Percentiles rank a stretch among this genome's conserved stretches.
Evolutionary conservation across 257 asterid genomes (phyloP).

Genomic region (Solanum sitiens): DNA sequence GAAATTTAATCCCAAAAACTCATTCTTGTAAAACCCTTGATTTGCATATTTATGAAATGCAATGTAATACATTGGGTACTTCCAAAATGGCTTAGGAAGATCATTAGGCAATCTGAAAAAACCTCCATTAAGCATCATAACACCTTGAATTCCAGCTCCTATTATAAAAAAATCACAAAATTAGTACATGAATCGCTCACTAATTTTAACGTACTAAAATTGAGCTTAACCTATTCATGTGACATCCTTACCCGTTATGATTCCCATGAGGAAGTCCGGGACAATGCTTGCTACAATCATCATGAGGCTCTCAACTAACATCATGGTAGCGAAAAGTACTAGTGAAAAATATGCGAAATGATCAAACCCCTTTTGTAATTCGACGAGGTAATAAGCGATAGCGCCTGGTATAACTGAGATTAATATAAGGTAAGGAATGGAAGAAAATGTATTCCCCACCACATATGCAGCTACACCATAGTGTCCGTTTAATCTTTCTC

Average conservation of each 20-base stretch:
- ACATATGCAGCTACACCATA: slow-evolving; percentile 39
- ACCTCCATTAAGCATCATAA: slow-evolving; percentile 50
- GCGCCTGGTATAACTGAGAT: slow-evolving; percentile 36
- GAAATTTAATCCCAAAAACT: slow-evolving; percentile 30
- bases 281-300: slow-evolving; percentile 46
- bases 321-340: slow-evolving; percentile 32
- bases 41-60: slow-evolving; percentile 45
- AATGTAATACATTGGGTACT: slow-evolving; percentile 39
- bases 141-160: slow-evolving; percentile 47
- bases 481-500: slow-evolving; percentile 55
- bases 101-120: slow-evolving; percentile 42
- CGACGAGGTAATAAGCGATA: slow-evolving; percentile 43
- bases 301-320: slow-evolving; percentile 57
- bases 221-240: no score
- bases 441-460: slow-evolving; percentile 48
- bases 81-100: slow-evolving; percentile 48
- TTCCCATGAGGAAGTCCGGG: slow-evolving; percentile 46
- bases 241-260: slow-evolving; percentile 46
- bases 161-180: background rate
- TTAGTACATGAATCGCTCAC: background rate
- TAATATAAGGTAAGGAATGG: slow-evolving; percentile 36
- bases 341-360: slow-evolving; percentile 31
- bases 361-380: slow-evolving; percentile 33
- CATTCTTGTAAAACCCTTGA: slow-evolving; percentile 52
- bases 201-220: background rate